Base-by-base conservation (phyloP, 495 filamentous ascomycete species). In the Penicillium subrubescens region DNA sequence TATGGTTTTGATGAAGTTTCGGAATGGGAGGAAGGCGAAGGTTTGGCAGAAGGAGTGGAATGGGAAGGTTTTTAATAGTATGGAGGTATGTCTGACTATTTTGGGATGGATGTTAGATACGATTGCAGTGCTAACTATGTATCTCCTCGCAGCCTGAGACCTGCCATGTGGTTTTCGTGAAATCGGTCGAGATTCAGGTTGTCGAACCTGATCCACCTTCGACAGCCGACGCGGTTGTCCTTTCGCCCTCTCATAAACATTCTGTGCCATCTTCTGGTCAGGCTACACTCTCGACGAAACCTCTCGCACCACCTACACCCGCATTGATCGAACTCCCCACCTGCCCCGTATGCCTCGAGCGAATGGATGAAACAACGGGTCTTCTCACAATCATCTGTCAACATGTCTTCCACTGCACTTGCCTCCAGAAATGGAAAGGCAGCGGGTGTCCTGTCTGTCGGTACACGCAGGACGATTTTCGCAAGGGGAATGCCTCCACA, bases 361-460 rank as follows among this genome's bases (percentile, higher is more conserved):
- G 95, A 37, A 99, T 99, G 95, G 95, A 99, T 67, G 94, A 99
- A 69, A 97, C 94, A 7, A 93, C 92, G 0, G 95, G 95, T 5
- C 81, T 99, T 4, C 86, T 98, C 67, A 99, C 95, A 1, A 98
- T 98, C 39, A 88, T 94, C 64, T 99, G 95, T 75, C 96, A 98
- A 70, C 95, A 99, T 67, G 93, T 99, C 59, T 99, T 99, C 73
- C 95, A 99, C 78, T 99, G 95, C 75, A 92, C 90, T 7, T 99
- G 95, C 79, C 83, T 99, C 0, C 91, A 96, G 68, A 98, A 96
- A 71, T 99, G 95, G 95, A 90, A 90, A 71, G 95, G 94, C 21
- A 89, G 85, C 55, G 94, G 94, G 33, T 99, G 95, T 71, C 95
- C 95, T 0, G 92, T 99, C 15, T 99, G 95, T 70, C 89, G 95